Conservation (phyloP, 306 rosid species). For the Sindora glabra region DNA sequence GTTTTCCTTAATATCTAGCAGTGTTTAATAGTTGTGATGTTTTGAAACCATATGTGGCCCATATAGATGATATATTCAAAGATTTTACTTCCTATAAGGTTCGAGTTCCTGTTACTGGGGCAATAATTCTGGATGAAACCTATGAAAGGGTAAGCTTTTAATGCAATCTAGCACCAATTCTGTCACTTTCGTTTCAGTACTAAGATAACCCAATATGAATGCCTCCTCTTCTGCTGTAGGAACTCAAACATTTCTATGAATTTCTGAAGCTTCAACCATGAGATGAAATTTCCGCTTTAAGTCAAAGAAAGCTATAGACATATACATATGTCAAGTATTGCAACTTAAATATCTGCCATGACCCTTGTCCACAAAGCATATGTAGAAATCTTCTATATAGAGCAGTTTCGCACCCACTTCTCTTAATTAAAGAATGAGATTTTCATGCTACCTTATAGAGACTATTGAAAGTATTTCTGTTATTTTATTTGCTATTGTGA, state of each 20-base stretch:
- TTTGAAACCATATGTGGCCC: conserved; percentile 90
- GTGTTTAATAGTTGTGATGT: conserved; percentile 94
- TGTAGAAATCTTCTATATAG: not conserved
- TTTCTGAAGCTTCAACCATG: too few relatives aligned
- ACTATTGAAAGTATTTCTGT: not conserved
- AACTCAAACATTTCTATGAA: not conserved
- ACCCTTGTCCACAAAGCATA: too few relatives aligned
- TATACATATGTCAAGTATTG: too few relatives aligned
- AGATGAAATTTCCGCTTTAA: too few relatives aligned
- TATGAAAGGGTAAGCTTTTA: conserved; percentile 70
- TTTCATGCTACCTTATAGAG: not conserved
- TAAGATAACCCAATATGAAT: not conserved
- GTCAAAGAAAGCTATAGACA: too few relatives aligned
- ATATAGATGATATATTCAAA: conserved; percentile 89
- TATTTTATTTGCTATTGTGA: not conserved
- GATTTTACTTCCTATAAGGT: conserved; percentile 97
- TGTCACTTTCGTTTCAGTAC: not conserved
- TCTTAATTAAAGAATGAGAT: not conserved
- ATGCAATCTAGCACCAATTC: not conserved
- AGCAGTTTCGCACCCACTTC: not conserved
- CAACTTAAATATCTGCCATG: too few relatives aligned
- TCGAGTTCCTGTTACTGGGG: conserved; percentile 97
- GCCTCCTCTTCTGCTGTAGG: not conserved
- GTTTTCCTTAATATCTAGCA: conserved; percentile 51
- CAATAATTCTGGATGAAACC: conserved; percentile 93